Evolutionary conservation across 176 grass and related monocot genomes (phyloP), one percentile per base, ranked within the genome.

Genomic region (Thinopyrum elongatum): DNA sequence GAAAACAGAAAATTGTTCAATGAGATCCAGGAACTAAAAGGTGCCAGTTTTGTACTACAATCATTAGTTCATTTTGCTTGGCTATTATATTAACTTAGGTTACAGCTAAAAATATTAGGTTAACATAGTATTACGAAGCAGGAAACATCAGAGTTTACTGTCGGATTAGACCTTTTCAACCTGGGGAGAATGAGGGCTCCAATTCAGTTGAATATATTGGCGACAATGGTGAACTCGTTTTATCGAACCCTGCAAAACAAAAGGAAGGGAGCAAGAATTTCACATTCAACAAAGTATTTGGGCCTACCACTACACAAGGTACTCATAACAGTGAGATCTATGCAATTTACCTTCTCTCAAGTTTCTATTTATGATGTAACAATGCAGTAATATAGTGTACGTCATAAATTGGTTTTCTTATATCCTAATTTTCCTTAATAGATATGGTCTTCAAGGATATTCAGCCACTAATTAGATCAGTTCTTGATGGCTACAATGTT

Each of bases 111-210:
- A 84, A 65, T 53, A 78, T 65, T 57, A 64, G 39, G 58, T 83
- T 87, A 36, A 74, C 36, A 51, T 88, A 70, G 26, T 83, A 76
- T 84, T 79, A 33, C 65, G 67, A 55, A 83, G 33, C 88, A 96
- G 97, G 97, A 88, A 96, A 95, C 86, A 96, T 98, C 77, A 94
- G 97, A 83, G 97, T 95, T 47, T 94, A 90, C 65, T 98, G 97
- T 69, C 90, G 97, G 55, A 90, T 98, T 87, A 95, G 90, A 86
- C 94, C 97, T 73, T 95, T 91, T 89, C 94, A 81, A 72, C 74
- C 94, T 57, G 87, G 80, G 31, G 90, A 98, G 80, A 85, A 94
- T 65, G 71, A 79, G 47, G 92, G 76, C 19, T 88, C 71, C 16
- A 91, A 78, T 80, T 86, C 88, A 68, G 82, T 92, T 55, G 83